Evolutionary conservation across 2,329 filamentous ascomycete genomes (phyloP), one percentile per base, ranked within the genome.

Genomic region (Apiospora pterosperma): DNA sequence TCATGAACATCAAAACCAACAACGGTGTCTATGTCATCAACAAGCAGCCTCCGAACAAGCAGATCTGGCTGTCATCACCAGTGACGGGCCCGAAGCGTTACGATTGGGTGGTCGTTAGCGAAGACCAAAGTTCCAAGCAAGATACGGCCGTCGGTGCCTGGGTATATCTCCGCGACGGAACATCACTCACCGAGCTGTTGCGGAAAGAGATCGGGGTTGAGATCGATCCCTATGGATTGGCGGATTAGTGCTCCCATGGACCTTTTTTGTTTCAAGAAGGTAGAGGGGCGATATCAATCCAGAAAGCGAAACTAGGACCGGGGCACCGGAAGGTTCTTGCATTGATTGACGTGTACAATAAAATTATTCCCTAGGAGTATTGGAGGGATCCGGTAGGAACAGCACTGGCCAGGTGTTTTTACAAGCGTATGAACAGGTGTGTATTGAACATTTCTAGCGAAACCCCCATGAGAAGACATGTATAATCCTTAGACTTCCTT

Each of bases 1-100:
- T 98, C 64, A 84, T 98, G 71, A 93, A 89, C 68, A 83, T 98
- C 73, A 84, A 81, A 7, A 87, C 88, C 1, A 81, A 84, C 14
- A 82, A 88, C 61, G 93, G 94, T 67, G 95, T 88, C 36, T 99
- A 96, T 76, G 92, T 99, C 66, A 86, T 99, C 80, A 99, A 99
- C 86, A 99, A 99, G 79, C 96, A 99, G 78, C 96, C 96, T 0
- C 93, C 95, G 23, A 98, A 97, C 84, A 96, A 93, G 83, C 96
- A 91, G 76, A 97, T 99, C 75, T 99, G 96, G 96, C 88, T 98
- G 58, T 96, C 92, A 41, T 97, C 93, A 52, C 96, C 96, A 4
- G 82, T 93, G 63, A 94, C 92, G 6, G 96, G 96, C 0, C 96
- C 96, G 16, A 97, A 97, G 80, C 90, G 95, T 65, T 99, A 90